phyloP scores from a whole-genome alignment of 176 grass and related monocot species.

The Aegilops tauschii region DNA sequence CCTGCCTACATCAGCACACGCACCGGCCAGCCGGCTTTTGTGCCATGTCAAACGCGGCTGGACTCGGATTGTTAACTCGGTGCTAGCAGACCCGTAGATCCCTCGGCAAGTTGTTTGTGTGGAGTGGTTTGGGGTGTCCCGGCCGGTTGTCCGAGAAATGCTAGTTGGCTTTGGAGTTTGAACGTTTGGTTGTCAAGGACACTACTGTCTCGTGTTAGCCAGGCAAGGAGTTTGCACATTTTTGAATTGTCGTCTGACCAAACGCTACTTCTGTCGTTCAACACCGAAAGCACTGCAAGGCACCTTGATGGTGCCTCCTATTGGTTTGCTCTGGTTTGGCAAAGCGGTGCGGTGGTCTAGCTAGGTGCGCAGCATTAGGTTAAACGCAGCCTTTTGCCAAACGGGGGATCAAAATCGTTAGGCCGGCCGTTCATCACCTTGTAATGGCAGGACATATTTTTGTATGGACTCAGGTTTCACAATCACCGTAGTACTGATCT shows the following conservation, averaged over 20 bases:
- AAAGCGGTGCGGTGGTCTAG: not conserved
- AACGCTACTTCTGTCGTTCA: not conserved
- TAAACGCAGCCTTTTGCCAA: slow-evolving; percentile 11
- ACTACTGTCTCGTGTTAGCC: not conserved
- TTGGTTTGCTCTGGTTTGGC: not conserved
- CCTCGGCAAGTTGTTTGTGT: not conserved
- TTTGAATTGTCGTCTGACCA: not conserved
- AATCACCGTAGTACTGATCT: not conserved
- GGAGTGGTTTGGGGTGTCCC: slow-evolving; percentile 12
- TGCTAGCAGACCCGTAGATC: not conserved
- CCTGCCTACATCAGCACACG: not conserved
- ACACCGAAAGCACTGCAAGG: not conserved
- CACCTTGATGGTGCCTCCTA: too few relatives aligned
- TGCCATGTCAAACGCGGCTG: not conserved
- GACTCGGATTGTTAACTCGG: too few relatives aligned
- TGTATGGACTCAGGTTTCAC: not conserved
- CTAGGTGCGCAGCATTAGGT: not conserved
- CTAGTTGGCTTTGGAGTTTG: not conserved
- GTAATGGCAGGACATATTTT: not conserved
- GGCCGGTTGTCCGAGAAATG: not conserved
- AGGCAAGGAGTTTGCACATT: not conserved
- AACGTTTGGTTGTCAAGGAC: not conserved
- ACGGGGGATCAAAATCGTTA: not conserved
- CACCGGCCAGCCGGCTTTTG: not conserved
- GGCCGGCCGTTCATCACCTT: too few relatives aligned